Conservation (phyloP, 2,329 filamentous ascomycete genomes). For the Didymella keratinophila region DNA sequence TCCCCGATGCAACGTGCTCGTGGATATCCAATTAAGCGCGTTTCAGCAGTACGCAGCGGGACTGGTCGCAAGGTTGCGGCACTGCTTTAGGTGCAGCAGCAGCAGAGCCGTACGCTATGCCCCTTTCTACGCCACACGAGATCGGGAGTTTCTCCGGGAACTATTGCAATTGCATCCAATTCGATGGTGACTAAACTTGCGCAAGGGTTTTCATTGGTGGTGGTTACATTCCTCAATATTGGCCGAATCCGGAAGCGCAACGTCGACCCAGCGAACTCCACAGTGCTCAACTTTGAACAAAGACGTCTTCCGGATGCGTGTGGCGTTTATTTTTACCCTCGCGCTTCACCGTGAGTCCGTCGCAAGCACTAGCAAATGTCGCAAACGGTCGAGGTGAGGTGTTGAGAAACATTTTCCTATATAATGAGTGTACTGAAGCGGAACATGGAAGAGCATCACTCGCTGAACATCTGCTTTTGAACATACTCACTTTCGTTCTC, state of each 20-base stretch:
- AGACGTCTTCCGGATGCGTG: slow-evolving; percentile 19
- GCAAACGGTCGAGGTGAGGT: slow-evolving; percentile 17
- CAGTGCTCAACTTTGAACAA: slow-evolving; percentile 18
- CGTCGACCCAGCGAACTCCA: slow-evolving; percentile 11
- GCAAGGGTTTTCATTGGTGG: slow-evolving; percentile 13
- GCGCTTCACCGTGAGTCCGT: slow-evolving; percentile 2
- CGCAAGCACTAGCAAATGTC: slow-evolving; percentile 11
- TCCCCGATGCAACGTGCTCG: slow-evolving; percentile 11
- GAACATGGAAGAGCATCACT: slow-evolving; percentile 11
- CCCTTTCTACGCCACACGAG: slow-evolving; percentile 7
- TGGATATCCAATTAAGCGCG: slow-evolving; percentile 3
- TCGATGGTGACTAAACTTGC: slow-evolving; percentile 5
- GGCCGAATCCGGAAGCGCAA: slow-evolving; percentile 21
- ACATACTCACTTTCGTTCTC: slow-evolving; percentile 17
- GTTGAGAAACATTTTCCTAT: slow-evolving; percentile 16
- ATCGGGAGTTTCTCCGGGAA: neutral
- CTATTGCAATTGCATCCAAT: slow-evolving; percentile 15
- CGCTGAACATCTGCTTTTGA: slow-evolving; percentile 16
- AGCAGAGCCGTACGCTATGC: slow-evolving; percentile 4
- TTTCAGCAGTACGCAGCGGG: slow-evolving; percentile 19
- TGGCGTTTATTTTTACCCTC: slow-evolving; percentile 14
- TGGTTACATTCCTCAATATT: slow-evolving; percentile 18
- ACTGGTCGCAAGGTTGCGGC: slow-evolving; percentile 10
- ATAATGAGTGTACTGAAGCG: slow-evolving; percentile 9
- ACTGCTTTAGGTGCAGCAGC: slow-evolving; percentile 14